A percentile compares a stretch with the other conserved stretches of the same genome.
Evolutionary conservation across 106 monocot species (phyloP).

Genomic region (Dioscorea alata): DNA sequence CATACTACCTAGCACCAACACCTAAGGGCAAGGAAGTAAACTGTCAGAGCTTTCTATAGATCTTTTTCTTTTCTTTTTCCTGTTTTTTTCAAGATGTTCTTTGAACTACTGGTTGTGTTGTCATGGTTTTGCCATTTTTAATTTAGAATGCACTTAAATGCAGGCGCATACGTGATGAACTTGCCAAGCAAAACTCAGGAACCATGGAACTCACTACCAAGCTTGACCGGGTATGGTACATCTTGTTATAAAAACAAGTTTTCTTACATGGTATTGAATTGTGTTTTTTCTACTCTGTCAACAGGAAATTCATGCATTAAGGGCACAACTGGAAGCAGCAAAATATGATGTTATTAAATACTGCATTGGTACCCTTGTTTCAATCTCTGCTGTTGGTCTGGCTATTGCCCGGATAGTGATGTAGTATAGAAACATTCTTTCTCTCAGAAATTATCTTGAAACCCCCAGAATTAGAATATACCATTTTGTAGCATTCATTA

Average conservation of each 20-base stretch:
- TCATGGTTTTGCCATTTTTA: no score
- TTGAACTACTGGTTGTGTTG: no score
- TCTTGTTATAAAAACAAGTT: neutral
- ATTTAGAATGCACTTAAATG: neutral
- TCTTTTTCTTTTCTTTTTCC: no score
- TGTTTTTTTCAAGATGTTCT: no score
- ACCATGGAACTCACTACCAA: constrained; percentile 34
- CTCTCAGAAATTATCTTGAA: no score
- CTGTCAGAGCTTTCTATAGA: no score
- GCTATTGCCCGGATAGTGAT: constrained; percentile 31
- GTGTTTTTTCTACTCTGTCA: neutral
- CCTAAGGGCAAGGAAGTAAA: no score
- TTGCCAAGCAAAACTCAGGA: constrained; percentile 29
- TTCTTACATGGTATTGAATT: neutral
- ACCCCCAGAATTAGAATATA: no score
- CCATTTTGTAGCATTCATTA: no score
- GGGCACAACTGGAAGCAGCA: constrained; percentile 38
- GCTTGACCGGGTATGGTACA: no score
- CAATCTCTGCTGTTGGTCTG: constrained; percentile 29
- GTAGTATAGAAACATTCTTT: constrained; percentile 8
- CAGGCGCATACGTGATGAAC: constrained; percentile 47
- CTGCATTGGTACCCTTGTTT: constrained; percentile 39
- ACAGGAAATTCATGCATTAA: constrained; percentile 46
- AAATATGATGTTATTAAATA: constrained; percentile 44
- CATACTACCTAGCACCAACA: no score